Percentiles rank a stretch among this genome's conserved stretches.
Conservation (phyloP, 768 basidiomycete genomes). For the Steccherinum ochraceum region DNA sequence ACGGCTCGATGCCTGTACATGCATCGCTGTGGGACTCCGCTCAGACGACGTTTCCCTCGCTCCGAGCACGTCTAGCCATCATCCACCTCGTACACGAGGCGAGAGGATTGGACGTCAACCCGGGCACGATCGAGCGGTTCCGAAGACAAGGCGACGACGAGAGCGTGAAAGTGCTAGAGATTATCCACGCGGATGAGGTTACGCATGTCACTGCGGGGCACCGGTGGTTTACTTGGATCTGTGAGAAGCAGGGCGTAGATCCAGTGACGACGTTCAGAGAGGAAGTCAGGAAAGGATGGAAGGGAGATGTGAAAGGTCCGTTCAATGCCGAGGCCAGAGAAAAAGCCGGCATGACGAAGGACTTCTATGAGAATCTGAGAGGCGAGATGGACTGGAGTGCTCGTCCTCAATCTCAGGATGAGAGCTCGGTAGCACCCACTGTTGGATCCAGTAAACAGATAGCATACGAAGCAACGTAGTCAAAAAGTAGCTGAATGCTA, state of each 20-base stretch:
- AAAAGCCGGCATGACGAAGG: slow-evolving; percentile 64
- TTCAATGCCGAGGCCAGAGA: slow-evolving; percentile 72
- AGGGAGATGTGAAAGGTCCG: slow-evolving; percentile 73
- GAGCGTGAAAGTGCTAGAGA: slow-evolving; percentile 61
- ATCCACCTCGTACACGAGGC: slow-evolving; percentile 86
- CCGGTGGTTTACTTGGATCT: slow-evolving; percentile 79
- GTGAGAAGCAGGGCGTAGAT: slow-evolving; percentile 46
- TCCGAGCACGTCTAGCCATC: slow-evolving; percentile 70
- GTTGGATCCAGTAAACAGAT: not conserved
- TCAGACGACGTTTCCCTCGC: slow-evolving; percentile 54
- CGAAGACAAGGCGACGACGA: slow-evolving; percentile 58
- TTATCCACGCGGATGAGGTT: slow-evolving; percentile 77
- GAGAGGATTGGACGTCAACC: slow-evolving; percentile 79
- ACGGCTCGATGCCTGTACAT: slow-evolving; percentile 67
- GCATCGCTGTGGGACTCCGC: slow-evolving; percentile 80
- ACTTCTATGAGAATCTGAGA: slow-evolving; percentile 66
- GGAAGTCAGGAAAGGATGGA: slow-evolving; percentile 65
- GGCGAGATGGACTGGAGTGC: slow-evolving; percentile 42
- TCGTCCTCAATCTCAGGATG: not conserved
- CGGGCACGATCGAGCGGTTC: slow-evolving; percentile 70
- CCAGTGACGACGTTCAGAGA: slow-evolving; percentile 62
- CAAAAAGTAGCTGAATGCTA: no score
- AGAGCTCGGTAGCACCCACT: not conserved
- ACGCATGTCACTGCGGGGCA: slow-evolving; percentile 80
- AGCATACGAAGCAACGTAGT: not conserved